Percentiles rank a stretch among this genome's conserved stretches.
These are phyloP conservation scores for Deakozyma indianensis DNA, from an alignment of 805 yeast species.

Conservation along the genomic window DNA sequence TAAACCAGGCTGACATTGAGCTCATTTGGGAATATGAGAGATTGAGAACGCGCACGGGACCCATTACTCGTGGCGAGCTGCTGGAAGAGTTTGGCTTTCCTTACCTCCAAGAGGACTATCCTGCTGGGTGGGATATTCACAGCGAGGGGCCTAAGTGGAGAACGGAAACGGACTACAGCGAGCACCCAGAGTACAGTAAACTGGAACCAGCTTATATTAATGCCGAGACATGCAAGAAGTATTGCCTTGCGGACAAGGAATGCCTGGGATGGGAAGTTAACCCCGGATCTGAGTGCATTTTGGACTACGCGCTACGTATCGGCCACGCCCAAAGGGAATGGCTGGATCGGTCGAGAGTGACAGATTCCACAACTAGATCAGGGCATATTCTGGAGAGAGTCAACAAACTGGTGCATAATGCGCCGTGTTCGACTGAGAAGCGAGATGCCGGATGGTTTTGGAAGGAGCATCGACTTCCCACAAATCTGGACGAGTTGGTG, in stretches of 20 bases:
- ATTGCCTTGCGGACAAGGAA: background rate
- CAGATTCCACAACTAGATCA: background rate
- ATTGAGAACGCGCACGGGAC: slow-evolving; percentile 11
- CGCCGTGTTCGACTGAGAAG: background rate
- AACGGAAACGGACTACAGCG: too few species aligned
- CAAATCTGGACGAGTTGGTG: background rate
- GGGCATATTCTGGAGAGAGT: background rate
- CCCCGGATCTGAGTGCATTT: background rate
- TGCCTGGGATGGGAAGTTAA: background rate
- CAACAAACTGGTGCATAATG: background rate
- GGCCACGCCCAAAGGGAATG: background rate
- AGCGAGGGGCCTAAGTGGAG: too few species aligned
- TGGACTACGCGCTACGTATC: background rate
- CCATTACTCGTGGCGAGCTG: background rate
- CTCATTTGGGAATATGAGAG: slow-evolving; percentile 19
- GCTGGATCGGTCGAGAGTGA: too few species aligned
- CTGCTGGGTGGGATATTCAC: background rate
- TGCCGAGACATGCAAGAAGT: background rate
- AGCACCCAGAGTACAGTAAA: too few species aligned
- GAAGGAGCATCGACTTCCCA: background rate
- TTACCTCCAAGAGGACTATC: background rate
- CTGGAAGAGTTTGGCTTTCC: background rate
- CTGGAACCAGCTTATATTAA: too few species aligned
- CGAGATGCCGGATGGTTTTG: background rate
- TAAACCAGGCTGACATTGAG: slow-evolving; percentile 16